A percentile compares a stretch with the other conserved stretches of the same genome.
Conservation (phyloP, 139 green algal species). For the Deuterostichococcus epilithicus region DNA sequence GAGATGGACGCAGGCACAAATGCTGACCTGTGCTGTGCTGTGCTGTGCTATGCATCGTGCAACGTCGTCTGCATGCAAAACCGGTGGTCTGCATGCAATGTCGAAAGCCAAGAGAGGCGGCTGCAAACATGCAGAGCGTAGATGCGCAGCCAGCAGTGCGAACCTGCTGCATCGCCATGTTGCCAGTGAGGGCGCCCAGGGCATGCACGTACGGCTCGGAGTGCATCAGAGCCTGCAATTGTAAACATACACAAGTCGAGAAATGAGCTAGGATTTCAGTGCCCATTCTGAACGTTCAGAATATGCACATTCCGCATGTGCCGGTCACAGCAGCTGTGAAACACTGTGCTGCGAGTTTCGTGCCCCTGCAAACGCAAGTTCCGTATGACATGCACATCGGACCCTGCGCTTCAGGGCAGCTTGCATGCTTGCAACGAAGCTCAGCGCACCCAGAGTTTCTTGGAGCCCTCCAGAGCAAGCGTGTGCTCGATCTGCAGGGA, state of each 20-base stretch:
- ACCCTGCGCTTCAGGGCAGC: no score
- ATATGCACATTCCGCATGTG: no score
- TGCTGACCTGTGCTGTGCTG: no score
- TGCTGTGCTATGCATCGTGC: no score
- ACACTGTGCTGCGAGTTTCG: not conserved
- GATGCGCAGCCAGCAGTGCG: not conserved
- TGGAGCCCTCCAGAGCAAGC: constrained; percentile 53
- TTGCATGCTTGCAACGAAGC: no score
- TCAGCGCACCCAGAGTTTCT: constrained; percentile 64
- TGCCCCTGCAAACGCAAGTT: no score
- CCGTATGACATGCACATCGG: no score
- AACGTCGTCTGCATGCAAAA: constrained; percentile 20
- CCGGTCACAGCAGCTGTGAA: not conserved
- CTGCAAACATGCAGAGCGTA: no score
- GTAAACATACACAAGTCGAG: no score
- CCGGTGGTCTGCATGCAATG: not conserved
- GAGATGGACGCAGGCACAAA: not conserved
- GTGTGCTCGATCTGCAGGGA: constrained; percentile 69
- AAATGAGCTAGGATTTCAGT: not conserved
- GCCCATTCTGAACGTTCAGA: no score
- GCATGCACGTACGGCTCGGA: constrained; percentile 66
- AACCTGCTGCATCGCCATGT: constrained; percentile 51
- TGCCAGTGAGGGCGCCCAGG: constrained; percentile 69
- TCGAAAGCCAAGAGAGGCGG: no score
- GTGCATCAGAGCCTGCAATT: constrained; percentile 51